These are phyloP conservation scores for Rhodamnia argentea DNA, from an alignment of 345 rosid species.

Conservation along the genomic window DNA sequence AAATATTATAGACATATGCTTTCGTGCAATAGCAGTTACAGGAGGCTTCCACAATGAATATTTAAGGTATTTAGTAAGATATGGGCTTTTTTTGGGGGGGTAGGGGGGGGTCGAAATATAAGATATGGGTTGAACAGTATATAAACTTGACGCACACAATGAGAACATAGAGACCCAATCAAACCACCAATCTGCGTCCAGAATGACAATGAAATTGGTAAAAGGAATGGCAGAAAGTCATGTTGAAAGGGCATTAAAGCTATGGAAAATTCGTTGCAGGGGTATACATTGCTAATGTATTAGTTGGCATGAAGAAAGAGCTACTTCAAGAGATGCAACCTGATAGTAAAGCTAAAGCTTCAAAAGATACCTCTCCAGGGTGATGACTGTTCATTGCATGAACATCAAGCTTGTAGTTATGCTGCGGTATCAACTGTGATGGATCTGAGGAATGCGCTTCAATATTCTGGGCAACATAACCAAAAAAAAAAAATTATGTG, in stretches of 20 bases:
- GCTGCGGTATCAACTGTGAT: conserved; percentile 82
- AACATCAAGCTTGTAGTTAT: conserved; percentile 91
- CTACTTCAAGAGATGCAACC: background rate
- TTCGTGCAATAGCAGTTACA: background rate
- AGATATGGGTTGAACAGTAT: background rate
- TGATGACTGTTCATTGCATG: conserved; percentile 76
- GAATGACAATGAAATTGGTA: background rate
- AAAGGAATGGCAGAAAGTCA: background rate
- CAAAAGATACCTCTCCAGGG: conserved; percentile 75
- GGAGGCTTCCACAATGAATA: background rate
- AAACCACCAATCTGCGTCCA: background rate
- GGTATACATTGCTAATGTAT: background rate
- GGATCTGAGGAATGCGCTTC: conserved; percentile 67
- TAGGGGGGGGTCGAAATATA: no score
- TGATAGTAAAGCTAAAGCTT: background rate
- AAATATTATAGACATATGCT: background rate
- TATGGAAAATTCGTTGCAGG: background rate
- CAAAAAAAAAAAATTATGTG: background rate
- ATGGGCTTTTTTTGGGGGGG: no score
- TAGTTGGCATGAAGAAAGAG: background rate
- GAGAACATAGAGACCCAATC: background rate
- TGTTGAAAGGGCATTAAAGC: background rate
- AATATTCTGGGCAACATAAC: conserved; percentile 47
- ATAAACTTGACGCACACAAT: background rate
- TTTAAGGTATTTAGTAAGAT: background rate